phyloP scores from a whole-genome alignment of 768 basidiomycete genomes.

The Agaricus blazei region DNA sequence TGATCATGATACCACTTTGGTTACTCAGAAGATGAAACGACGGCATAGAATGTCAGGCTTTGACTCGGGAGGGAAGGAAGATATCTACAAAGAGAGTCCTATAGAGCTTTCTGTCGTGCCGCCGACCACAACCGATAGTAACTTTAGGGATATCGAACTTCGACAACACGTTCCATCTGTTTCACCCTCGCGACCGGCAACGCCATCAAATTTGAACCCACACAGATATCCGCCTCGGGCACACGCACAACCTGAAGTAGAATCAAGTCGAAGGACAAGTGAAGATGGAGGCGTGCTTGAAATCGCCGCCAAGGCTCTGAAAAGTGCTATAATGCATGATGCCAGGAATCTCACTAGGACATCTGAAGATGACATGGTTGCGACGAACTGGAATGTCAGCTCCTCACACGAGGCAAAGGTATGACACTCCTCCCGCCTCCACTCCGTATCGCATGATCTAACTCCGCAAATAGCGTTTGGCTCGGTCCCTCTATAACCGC shows the following conservation, averaged over 20 bases:
- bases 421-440: not conserved
- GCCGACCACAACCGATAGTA: not conserved
- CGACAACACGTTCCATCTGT: not conserved
- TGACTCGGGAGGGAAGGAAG: not conserved
- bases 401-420: conserved; percentile 68
- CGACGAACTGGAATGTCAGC: conserved; percentile 48
- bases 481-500: conserved; percentile 57
- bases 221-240: conserved; percentile 37
- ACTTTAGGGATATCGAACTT: conserved; percentile 16
- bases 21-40: conserved; percentile 16
- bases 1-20: conserved; percentile 13
- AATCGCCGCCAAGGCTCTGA: conserved; percentile 60
- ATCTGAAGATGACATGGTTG: conserved; percentile 34
- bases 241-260: conserved; percentile 5
- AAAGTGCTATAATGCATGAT: conserved; percentile 69
- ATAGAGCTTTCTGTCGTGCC: not conserved
- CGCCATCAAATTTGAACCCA: conserved; percentile 19
- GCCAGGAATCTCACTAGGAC: conserved; percentile 60
- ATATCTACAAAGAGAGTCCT: not conserved
- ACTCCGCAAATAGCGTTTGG: conserved; percentile 46
- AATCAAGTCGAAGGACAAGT: conserved; percentile 21
- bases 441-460: not conserved
- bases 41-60: conserved; percentile 7
- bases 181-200: conserved; percentile 10
- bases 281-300: conserved; percentile 23